Evolutionary conservation across 2,329 filamentous ascomycete genomes (phyloP), one percentile per base, ranked within the genome.

Genomic region (Ascochyta rabiei): DNA sequence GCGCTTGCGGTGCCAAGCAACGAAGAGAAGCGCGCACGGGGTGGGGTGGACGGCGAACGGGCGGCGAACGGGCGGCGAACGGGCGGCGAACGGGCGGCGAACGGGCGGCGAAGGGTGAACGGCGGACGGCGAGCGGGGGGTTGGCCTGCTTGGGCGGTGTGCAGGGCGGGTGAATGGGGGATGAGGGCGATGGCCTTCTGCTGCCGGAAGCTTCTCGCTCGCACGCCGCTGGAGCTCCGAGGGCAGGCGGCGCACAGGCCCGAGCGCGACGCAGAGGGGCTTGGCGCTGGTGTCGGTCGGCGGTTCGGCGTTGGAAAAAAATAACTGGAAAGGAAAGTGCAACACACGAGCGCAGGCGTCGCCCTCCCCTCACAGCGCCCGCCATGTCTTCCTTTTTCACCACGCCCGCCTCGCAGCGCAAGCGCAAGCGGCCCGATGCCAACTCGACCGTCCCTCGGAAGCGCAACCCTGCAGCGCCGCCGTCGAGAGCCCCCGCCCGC

Each of bases 311-410:
- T 64, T 60, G 48, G 59, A 69, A 71, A 71, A 66, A 67, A 67
- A 65, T 41, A 28, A 15, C 21, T 41, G 38, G 21, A 24, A 21
- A 28, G 38, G 21, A 24, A 21, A 28, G 21, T 16, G 23, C 23
- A 41, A 31, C 9, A 9, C 43, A 38, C 30, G 16, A 40, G 26
- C 53, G 30, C 48, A 38, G 43, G 38, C 51, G 51, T 46, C 35
- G 54, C 59, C 58, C 53, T 42, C 46, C 34, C 43, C 18, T 38
- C 43, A 42, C 31, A 53, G 48, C 41, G 26, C 23, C 49, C 59
- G 53, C 62, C 45, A 75, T 75, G 72, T 96, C 93, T 70, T 96
- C 93, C 34, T 99, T 98, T 78, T 99, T 99, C 78, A 96, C 93
- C 46, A 81, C 89, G 34, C 92, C 95, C 6, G 89, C 89, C 35